Evolutionary conservation across 2,329 filamentous ascomycete genomes (phyloP), one percentile per base, ranked within the genome.

Genomic region (Ploettnerulaceae sp.): DNA sequence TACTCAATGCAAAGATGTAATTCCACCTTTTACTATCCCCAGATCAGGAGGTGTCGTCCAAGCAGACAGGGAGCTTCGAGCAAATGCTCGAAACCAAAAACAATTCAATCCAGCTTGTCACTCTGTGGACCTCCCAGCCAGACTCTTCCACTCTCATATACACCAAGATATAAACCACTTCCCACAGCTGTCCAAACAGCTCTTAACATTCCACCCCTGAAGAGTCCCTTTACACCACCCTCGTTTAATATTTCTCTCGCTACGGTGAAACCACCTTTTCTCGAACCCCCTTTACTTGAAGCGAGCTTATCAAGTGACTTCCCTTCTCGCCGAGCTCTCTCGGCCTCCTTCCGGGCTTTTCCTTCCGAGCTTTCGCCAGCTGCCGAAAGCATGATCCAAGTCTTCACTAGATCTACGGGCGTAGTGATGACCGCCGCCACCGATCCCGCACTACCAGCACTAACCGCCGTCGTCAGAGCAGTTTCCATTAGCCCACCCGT

Each of bases 351-450:
- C 40, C 53, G 59, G 24, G 53, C 58, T 35, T 60, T 50, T 17
- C 53, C 61, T 8, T 66, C 55, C 9, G 54, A 60, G 9, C 39
- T 62, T 48, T 61, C 56, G 42, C 55, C 50, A 43, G 57, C 50
- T 1, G 81, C 81, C 22, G 76, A 73, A 20, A 95, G 71, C 89
- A 95, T 95, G 67, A 95, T 85, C 39, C 87, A 71, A 54, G 89
- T 95, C 71, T 95, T 95, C 18, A 95, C 77, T 7, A 95, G 88
- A 65, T 95, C 90, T 45, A 89, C 80, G 0, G 90, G 90, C 40
- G 89, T 95, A 1, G 89, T 95, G n/a, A 93, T 64, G 7, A 86
- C 76, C 1, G 89, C 86, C 0, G 89, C 83, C 7, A 91, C 65
- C 5, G 80, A 79, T 0, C 89, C 89, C 0, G 89, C 86, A 12